Evolutionary conservation across 768 basidiomycete genomes (phyloP).

Genomic region (Tylopilus plumbeoviolaceoides): DNA sequence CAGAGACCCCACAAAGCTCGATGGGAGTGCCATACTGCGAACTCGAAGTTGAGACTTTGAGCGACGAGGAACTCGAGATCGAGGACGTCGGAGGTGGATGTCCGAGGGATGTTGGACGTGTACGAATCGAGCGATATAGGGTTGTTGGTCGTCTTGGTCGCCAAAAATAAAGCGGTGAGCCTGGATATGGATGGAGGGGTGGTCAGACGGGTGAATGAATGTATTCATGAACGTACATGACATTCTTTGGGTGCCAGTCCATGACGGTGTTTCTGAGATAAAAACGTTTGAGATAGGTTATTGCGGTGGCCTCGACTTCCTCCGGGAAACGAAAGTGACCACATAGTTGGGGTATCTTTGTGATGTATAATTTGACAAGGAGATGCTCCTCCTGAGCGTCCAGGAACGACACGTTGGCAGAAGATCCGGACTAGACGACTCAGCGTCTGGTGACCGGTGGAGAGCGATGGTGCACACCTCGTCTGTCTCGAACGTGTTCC

Average conservation of each 20-base stretch:
- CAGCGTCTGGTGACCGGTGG: not conserved
- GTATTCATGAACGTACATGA: conserved; percentile 66
- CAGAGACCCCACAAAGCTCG: conserved; percentile 84
- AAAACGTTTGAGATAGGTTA: conserved; percentile 91
- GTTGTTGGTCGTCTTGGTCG: conserved; percentile 96
- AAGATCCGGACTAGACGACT: conserved; percentile 64
- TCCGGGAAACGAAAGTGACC: conserved; percentile 85
- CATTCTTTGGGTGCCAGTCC: conserved; percentile 99
- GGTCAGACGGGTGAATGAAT: not conserved
- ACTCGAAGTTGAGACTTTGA: conserved; percentile 92
- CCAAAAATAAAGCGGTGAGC: conserved; percentile 92
- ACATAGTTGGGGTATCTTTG: conserved; percentile 82
- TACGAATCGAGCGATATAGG: conserved; percentile 86
- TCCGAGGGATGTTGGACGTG: conserved; percentile 77
- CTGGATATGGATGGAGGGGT: conserved; percentile 37
- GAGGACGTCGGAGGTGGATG: conserved; percentile 77
- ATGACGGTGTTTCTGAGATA: conserved; percentile 97
- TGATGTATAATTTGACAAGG: conserved; percentile 84
- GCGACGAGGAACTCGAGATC: conserved; percentile 95
- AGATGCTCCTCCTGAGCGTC: conserved; percentile 80
- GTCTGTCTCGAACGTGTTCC: conserved; percentile 71
- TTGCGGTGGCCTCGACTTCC: conserved; percentile 89
- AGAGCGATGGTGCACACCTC: conserved; percentile 47
- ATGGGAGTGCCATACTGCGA: conserved; percentile 89
- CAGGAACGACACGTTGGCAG: conserved; percentile 62